Base-by-base conservation (phyloP, 768 basidiomycete species). In the Mycena haematopus region DNA sequence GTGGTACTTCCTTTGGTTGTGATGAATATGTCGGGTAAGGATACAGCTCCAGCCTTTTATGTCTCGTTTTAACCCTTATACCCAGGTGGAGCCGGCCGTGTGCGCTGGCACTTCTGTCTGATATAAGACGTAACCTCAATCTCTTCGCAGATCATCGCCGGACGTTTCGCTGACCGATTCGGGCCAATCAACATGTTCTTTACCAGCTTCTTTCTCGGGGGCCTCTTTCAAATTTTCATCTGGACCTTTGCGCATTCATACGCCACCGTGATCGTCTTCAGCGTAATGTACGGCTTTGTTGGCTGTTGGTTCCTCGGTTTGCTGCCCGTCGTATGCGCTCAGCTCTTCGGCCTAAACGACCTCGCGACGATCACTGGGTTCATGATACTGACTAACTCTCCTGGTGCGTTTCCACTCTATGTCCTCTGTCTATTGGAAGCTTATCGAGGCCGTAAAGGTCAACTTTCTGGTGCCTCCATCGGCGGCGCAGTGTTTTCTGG, bases 111-210 rank as follows among this genome's bases (percentile, higher is more conserved):
- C 42, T 49, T 17, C 2, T 6, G 9, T 21, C 8, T 14, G 4
- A 15, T 38, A 29, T 14, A 1, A 33, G 17, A 29, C 9, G 15
- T n/a, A 1, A 21, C 25, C 7, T 24, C n/a, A 60, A 22, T 22
- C 42, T 31, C 27, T 14, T 35, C 42, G 6, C 49, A 79, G 52
- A 74, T 76, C 35, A 53, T 70, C 24, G 74, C 77, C 50, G 80
- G 80, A 1, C 72, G 74, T 57, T 45, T 75, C n/a, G 73, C 76
- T 6, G 80, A 81, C 66, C 65, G 69, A 19, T 62, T 80, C 47
- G 80, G 80, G 5, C 73, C 77, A 17, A 71, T 76, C 44, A 81
- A 81, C 67, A 72, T 78, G 45, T 73, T 80, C 62, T 75, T 78
- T 54, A 47, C 74, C n/a, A 68, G 72, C 36, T 71, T 79, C 64